Conservation (phyloP, 2,329 filamentous ascomycete genomes). For the Alternaria sp. region DNA sequence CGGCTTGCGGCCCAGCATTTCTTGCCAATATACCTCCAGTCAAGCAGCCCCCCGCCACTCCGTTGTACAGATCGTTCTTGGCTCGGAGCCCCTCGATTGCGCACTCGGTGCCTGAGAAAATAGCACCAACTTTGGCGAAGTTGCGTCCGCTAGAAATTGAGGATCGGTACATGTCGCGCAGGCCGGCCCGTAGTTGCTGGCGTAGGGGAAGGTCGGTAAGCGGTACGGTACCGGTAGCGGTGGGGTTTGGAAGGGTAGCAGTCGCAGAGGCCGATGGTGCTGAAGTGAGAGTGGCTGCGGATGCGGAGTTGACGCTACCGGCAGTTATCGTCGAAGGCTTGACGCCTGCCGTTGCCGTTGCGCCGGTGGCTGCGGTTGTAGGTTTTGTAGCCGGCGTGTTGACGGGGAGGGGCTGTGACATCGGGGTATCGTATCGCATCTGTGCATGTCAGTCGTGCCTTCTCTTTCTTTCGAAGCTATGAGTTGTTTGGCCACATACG, state of each 20-base stretch:
- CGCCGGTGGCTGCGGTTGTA: slow-evolving; percentile 52
- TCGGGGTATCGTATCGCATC: slow-evolving; percentile 98
- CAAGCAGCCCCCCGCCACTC: slow-evolving; percentile 84
- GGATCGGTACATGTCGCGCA: slow-evolving; percentile 92
- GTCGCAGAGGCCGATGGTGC: slow-evolving; percentile 65
- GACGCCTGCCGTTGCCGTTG: slow-evolving; percentile 9
- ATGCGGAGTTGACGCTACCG: slow-evolving; percentile 4
- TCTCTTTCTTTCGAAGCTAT: not conserved
- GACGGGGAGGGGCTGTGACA: slow-evolving; percentile 57
- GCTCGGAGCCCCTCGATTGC: slow-evolving; percentile 90
- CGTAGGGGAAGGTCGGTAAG: slow-evolving; percentile 74
- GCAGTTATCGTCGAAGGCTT: slow-evolving; percentile 10
- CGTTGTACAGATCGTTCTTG: slow-evolving; percentile 92
- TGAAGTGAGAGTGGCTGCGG: slow-evolving; percentile 3
- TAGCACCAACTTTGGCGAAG: slow-evolving; percentile 89
- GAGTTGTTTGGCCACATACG: slow-evolving; percentile 60
- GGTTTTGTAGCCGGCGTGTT: slow-evolving; percentile 35
- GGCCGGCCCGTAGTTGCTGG: slow-evolving; percentile 82
- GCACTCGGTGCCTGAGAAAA: slow-evolving; percentile 94
- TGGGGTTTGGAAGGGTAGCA: slow-evolving; percentile 58
- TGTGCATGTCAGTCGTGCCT: slow-evolving; percentile 45
- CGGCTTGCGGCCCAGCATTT: slow-evolving; percentile 87
- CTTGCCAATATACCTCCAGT: slow-evolving; percentile 88
- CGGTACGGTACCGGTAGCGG: slow-evolving; percentile 51
- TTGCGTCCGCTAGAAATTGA: slow-evolving; percentile 86